A percentile compares a stretch with the other conserved stretches of the same genome.
phyloP scores from a whole-genome alignment of 495 filamentous ascomycete genomes.

The Friedmanniomyces endolithicus region DNA sequence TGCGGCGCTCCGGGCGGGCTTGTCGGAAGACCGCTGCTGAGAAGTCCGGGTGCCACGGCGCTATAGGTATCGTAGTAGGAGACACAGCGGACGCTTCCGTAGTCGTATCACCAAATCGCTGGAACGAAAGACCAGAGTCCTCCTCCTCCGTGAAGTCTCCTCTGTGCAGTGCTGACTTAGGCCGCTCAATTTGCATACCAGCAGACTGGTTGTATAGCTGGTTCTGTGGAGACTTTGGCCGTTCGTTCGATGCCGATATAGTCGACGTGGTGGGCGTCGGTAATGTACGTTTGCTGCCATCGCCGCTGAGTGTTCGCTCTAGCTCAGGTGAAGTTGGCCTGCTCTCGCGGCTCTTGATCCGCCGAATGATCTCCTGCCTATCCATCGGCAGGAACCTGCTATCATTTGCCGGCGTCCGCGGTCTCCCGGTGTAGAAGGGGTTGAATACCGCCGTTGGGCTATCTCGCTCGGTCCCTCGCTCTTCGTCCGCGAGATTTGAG shows the following conservation, averaged over 20 bases:
- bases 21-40: constrained; percentile 23
- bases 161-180: constrained; percentile 74
- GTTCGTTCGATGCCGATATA: background rate
- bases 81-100: constrained; percentile 4
- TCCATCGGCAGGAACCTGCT: constrained; percentile 14
- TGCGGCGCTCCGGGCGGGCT: constrained; percentile 5
- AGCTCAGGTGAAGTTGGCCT: constrained; percentile 17
- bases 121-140: constrained; percentile 3
- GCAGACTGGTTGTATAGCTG: constrained; percentile 18
- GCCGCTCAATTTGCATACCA: constrained; percentile 62
- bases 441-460: constrained; percentile 11
- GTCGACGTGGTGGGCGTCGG: background rate
- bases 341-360: constrained; percentile 62
- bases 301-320: background rate
- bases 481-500: too few relatives aligned
- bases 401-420: constrained; percentile 9
- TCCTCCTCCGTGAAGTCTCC: constrained; percentile 60
- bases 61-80: constrained; percentile 29
- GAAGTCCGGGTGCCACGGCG: constrained; percentile 30
- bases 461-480: background rate
- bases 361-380: constrained; percentile 68
- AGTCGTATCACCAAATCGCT: constrained; percentile 1
- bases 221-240: constrained; percentile 21
- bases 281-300: background rate
- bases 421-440: constrained; percentile 20